Evolutionary conservation across 2,329 filamentous ascomycete genomes (phyloP).

Genomic region (Claviceps fusiformis): DNA sequence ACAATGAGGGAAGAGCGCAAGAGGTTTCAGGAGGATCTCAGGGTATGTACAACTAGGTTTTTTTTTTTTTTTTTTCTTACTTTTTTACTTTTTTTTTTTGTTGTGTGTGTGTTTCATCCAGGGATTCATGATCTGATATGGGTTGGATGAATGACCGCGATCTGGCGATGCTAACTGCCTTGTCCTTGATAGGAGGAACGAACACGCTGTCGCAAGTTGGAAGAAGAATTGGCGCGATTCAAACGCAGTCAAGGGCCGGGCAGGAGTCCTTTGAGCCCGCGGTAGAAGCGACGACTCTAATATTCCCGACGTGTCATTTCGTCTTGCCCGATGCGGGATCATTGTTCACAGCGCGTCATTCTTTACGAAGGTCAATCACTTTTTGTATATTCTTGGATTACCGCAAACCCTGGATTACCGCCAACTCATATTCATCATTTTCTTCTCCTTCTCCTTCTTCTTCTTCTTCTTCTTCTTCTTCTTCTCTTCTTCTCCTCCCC

Average conservation of each 20-base stretch:
- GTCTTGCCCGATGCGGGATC: neutral
- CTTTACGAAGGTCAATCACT: neutral
- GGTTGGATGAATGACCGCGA: too few relatives aligned
- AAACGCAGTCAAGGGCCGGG: slow-evolving; percentile 28
- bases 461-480: too few relatives aligned
- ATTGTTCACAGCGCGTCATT: neutral
- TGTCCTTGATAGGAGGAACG: slow-evolving; percentile 32
- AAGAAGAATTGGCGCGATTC: slow-evolving; percentile 35
- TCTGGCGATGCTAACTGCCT: neutral
- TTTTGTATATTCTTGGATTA: neutral
- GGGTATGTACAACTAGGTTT: slow-evolving; percentile 21
- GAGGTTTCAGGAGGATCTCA: slow-evolving; percentile 42
- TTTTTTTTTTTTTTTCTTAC: too few relatives aligned
- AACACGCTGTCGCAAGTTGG: slow-evolving; percentile 30
- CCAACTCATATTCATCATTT: neutral
- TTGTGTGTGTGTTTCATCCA: too few relatives aligned
- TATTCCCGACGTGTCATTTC: neutral
- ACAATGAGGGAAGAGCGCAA: slow-evolving; percentile 44
- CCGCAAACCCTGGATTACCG: too few relatives aligned
- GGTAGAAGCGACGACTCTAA: slow-evolving; percentile 7
- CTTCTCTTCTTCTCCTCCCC: too few relatives aligned
- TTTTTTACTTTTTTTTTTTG: too few relatives aligned
- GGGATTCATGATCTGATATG: too few relatives aligned
- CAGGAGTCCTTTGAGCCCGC: slow-evolving; percentile 30
- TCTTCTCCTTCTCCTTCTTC: too few relatives aligned